A percentile compares a stretch with the other conserved stretches of the same genome.
Evolutionary conservation across 2,329 filamentous ascomycete species (phyloP).

Genomic region (Botrytis elliptica): DNA sequence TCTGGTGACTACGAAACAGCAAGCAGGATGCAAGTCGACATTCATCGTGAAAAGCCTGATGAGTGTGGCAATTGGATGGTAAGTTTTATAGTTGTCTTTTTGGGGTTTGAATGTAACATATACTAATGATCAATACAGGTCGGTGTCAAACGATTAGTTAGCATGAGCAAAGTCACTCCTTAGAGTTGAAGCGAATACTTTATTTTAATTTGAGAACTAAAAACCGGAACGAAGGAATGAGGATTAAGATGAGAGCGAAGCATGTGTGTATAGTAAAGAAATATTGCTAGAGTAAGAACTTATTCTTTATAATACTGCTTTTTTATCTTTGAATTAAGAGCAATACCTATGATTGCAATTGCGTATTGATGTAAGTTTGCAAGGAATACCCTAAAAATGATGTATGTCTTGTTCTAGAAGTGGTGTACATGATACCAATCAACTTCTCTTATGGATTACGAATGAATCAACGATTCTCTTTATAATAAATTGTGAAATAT

Average conservation of each 20-base stretch:
- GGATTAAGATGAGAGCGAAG: slow-evolving; percentile 15
- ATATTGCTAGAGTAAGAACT: slow-evolving; percentile 16
- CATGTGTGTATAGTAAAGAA: slow-evolving; percentile 20
- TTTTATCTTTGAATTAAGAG: not conserved
- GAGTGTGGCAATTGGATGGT: slow-evolving; percentile 89
- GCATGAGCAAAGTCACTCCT: slow-evolving; percentile 75
- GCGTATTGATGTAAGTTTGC: not conserved
- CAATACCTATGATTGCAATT: not conserved
- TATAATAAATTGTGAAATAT: not conserved
- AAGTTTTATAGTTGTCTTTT: slow-evolving; percentile 42
- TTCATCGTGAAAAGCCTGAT: slow-evolving; percentile 73
- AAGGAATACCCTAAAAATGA: not conserved
- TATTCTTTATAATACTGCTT: slow-evolving; percentile 1
- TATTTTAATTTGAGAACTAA: not conserved
- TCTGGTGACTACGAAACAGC: slow-evolving; percentile 68
- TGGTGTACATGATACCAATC: slow-evolving; percentile 2
- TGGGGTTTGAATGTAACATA: not conserved
- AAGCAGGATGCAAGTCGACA: slow-evolving; percentile 67
- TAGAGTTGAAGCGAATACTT: slow-evolving; percentile 20
- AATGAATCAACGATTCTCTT: not conserved
- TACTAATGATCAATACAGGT: slow-evolving; percentile 55
- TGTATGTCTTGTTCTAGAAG: not conserved
- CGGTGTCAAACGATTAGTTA: slow-evolving; percentile 73
- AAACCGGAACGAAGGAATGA: not conserved
- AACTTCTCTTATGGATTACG: not conserved